Conservation (phyloP, 441 rosid species). For the Aleurites moluccanus region DNA sequence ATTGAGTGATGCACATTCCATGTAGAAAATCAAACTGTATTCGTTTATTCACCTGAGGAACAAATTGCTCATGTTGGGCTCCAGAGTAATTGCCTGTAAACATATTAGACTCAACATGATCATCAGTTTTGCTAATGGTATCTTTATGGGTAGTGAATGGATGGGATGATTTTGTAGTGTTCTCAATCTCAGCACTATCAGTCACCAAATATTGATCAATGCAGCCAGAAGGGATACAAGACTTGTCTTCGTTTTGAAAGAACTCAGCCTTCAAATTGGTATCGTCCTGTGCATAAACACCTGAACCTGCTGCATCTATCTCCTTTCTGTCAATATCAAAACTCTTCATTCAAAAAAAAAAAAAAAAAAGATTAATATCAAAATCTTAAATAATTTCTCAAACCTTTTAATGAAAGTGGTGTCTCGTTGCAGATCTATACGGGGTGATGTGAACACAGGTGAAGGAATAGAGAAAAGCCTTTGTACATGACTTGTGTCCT, state of each 20-base stretch:
- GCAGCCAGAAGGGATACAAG: conserved; percentile 20
- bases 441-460: conserved; percentile 38
- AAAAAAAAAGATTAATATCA: not conserved
- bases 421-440: conserved; percentile 17
- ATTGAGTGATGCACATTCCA: not conserved
- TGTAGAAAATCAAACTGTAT: not conserved
- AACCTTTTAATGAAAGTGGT: conserved; percentile 31
- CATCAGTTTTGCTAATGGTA: conserved; percentile 4
- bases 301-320: conserved; percentile 16
- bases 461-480: conserved; percentile 26
- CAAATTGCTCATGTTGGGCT: conserved; percentile 12
- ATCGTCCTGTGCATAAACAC: conserved; percentile 11
- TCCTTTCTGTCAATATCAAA: conserved; percentile 25
- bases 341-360: not conserved
- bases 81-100: conserved; percentile 5
- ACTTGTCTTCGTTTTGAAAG: conserved; percentile 21
- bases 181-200: conserved; percentile 25
- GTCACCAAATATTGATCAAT: conserved; percentile 29
- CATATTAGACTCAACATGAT: conserved; percentile 18
- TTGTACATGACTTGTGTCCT: conserved; percentile 13
- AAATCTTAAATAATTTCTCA: not conserved
- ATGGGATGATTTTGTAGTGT: conserved; percentile 4
- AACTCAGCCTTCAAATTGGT: not conserved
- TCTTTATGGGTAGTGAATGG: conserved; percentile 9
- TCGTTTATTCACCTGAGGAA: conserved; percentile 17